phyloP scores from a whole-genome alignment of 345 rosid species.

The Mangifera indica region DNA sequence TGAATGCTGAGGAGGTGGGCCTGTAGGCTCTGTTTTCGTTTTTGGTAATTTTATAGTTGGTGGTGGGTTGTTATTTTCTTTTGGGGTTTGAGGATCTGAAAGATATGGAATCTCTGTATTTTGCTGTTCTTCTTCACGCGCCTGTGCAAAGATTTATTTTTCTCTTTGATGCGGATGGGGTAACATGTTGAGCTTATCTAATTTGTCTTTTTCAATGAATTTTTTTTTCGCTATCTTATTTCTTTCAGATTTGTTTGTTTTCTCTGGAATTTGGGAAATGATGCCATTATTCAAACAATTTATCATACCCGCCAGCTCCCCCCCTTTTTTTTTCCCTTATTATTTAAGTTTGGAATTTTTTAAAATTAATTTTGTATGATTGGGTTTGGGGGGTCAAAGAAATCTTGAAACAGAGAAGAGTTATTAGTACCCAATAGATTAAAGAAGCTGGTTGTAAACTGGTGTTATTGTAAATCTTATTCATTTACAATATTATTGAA shows the following conservation, averaged over 20 bases:
- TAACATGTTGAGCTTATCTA: slow-evolving; percentile 30
- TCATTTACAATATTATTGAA: too few relatives aligned
- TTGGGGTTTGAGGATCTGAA: slow-evolving; percentile 10
- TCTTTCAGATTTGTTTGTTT: slow-evolving; percentile 21
- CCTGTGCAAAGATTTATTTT: background rate
- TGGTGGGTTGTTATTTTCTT: background rate
- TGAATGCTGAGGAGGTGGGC: too few relatives aligned
- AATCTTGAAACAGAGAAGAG: too few relatives aligned
- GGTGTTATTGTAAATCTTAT: too few relatives aligned
- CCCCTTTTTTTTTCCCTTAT: background rate
- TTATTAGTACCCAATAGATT: too few relatives aligned
- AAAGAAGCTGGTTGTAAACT: too few relatives aligned
- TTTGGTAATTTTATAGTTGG: background rate
- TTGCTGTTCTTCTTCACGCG: background rate
- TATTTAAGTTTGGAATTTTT: too few relatives aligned
- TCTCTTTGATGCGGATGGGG: background rate
- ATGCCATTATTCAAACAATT: slow-evolving; percentile 21
- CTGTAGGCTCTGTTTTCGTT: too few relatives aligned
- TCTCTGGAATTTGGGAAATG: slow-evolving; percentile 23
- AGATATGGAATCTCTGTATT: slow-evolving; percentile 31
- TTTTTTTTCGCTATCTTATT: background rate
- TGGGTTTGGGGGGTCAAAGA: too few relatives aligned
- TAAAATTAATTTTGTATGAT: background rate
- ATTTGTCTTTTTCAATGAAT: slow-evolving; percentile 15
- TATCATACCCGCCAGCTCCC: slow-evolving; percentile 17